phyloP scores from a whole-genome alignment of 169 alveolate species.

The Amoebophrya sp. region DNA sequence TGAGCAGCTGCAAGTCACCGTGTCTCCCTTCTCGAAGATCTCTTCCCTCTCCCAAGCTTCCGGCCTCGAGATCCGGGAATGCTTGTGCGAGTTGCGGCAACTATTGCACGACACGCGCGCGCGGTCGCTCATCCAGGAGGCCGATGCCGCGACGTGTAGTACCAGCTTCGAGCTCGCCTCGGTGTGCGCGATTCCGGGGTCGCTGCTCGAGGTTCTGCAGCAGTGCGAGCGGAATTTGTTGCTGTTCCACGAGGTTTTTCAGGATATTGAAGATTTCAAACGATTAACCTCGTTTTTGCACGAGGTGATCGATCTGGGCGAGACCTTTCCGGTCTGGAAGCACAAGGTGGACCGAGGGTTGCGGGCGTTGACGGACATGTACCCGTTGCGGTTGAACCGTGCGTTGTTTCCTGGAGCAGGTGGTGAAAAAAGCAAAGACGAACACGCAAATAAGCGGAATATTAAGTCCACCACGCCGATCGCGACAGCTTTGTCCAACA shows the following conservation, averaged over 20 bases:
- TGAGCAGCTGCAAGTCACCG: no score
- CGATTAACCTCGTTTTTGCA: background rate
- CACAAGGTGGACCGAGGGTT: background rate
- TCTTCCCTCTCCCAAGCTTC: background rate
- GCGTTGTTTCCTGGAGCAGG: no score
- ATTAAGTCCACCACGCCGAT: background rate
- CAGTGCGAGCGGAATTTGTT: background rate
- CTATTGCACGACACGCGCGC: background rate
- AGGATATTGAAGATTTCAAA: background rate
- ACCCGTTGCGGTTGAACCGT: background rate
- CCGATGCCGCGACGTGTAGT: background rate
- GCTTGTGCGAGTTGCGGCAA: background rate
- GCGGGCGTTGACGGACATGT: constrained; percentile 21
- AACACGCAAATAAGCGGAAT: no score
- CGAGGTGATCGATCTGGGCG: constrained; percentile 16
- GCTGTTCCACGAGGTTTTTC: background rate
- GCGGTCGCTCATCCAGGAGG: background rate
- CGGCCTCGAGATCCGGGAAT: background rate
- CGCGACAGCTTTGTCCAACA: background rate
- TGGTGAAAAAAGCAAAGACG: background rate
- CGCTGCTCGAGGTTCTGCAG: background rate
- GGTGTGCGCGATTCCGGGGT: background rate
- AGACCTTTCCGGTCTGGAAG: background rate
- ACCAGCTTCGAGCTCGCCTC: background rate
- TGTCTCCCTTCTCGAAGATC: background rate